Conservation (phyloP, 495 filamentous ascomycete species). For the Diplogelasinospora grovesii region DNA sequence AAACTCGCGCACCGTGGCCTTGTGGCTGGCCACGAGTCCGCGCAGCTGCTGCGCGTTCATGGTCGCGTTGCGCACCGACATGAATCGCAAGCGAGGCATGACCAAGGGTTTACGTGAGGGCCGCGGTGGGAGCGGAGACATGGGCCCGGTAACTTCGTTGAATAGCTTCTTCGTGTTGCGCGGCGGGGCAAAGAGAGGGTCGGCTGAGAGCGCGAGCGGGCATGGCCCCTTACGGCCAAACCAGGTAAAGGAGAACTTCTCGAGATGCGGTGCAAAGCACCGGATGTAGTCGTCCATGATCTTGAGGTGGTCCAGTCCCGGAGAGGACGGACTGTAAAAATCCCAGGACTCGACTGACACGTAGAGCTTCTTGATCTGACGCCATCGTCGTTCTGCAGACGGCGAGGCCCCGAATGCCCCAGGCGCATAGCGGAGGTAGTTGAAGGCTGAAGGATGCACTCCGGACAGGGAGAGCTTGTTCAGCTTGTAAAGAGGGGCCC, state of each 20-base stretch:
- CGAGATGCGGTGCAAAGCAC: constrained; percentile 52
- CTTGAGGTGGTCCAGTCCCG: constrained; percentile 64
- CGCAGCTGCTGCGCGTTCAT: constrained; percentile 63
- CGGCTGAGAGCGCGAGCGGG: constrained; percentile 57
- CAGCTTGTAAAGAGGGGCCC: constrained; percentile 51
- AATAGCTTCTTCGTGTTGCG: constrained; percentile 44
- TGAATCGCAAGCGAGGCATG: constrained; percentile 52
- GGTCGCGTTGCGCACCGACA: constrained; percentile 59
- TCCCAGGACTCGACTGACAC: constrained; percentile 62
- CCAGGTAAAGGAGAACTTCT: constrained; percentile 65
- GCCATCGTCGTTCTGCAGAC: constrained; percentile 57
- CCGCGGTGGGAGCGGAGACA: constrained; percentile 41
- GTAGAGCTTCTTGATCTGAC: constrained; percentile 60
- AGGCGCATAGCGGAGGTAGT: constrained; percentile 60
- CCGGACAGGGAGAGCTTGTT: constrained; percentile 56
- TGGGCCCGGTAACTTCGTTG: constrained; percentile 47
- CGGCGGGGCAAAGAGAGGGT: constrained; percentile 53
- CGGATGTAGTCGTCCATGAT: constrained; percentile 67
- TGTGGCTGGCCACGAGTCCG: constrained; percentile 53
- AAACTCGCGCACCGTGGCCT: constrained; percentile 57
- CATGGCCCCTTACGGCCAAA: constrained; percentile 58
- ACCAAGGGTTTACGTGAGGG: constrained; percentile 42
- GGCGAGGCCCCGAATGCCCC: constrained; percentile 59
- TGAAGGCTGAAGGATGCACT: constrained; percentile 61
- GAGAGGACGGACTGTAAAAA: constrained; percentile 42